A percentile compares a stretch with the other conserved stretches of the same genome.
phyloP scores from a whole-genome alignment of 805 yeast genomes.

The Debaryomyces maramus region DNA sequence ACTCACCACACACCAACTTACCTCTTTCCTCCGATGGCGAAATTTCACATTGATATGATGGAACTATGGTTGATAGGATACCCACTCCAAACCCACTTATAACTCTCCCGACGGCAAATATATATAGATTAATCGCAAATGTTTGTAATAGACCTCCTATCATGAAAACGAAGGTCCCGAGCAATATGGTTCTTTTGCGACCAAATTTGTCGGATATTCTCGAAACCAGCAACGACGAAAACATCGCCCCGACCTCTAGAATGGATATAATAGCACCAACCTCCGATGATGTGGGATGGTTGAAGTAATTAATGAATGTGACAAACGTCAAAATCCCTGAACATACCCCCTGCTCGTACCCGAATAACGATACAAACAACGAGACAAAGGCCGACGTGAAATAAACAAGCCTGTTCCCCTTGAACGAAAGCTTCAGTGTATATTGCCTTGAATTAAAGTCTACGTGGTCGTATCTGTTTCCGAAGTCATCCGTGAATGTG shows the following conservation, averaged over 20 bases:
- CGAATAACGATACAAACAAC: conserved; percentile 41
- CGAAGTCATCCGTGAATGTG: conserved; percentile 29
- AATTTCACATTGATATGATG: conserved; percentile 85
- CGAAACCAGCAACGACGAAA: conserved; percentile 78
- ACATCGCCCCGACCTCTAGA: conserved; percentile 82
- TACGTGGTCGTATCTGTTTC: conserved; percentile 35
- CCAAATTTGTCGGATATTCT: conserved; percentile 77
- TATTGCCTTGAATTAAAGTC: conserved; percentile 37
- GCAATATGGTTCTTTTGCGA: conserved; percentile 71
- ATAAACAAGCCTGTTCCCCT: conserved; percentile 41
- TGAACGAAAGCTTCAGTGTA: conserved; percentile 32
- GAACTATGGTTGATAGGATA: conserved; percentile 76
- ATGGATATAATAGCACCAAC: conserved; percentile 89
- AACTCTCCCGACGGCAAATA: conserved; percentile 72
- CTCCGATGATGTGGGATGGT: conserved; percentile 69
- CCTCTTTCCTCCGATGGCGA: conserved; percentile 88
- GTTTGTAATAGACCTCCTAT: conserved; percentile 79
- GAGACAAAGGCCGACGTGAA: conserved; percentile 48
- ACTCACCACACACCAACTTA: conserved; percentile 80
- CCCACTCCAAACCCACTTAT: conserved; percentile 89
- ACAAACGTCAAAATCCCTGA: conserved; percentile 79
- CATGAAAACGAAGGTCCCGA: conserved; percentile 77
- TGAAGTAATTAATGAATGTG: conserved; percentile 66
- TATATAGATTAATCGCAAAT: conserved; percentile 50
- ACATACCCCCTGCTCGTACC: conserved; percentile 74